Conservation (phyloP, 495 filamentous ascomycete species). For the Podospora didyma region DNA sequence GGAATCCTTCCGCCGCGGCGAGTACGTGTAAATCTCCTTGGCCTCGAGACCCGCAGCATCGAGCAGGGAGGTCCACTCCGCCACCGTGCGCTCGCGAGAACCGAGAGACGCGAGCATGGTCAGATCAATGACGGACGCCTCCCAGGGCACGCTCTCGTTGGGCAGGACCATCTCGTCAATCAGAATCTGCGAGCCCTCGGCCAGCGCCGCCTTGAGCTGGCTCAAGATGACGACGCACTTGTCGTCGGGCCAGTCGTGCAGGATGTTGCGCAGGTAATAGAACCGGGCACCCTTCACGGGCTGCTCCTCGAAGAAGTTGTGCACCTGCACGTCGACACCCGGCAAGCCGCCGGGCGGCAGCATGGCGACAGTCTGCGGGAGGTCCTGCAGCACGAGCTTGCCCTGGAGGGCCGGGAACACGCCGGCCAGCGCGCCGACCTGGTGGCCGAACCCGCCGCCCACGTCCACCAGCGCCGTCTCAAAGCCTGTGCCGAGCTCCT, state of each 20-base stretch:
- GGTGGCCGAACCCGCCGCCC: slow-evolving; percentile 49
- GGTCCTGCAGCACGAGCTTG: slow-evolving; percentile 51
- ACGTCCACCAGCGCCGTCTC: slow-evolving; percentile 45
- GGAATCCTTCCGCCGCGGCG: not conserved
- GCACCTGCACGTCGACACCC: slow-evolving; percentile 38
- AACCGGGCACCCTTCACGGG: slow-evolving; percentile 42
- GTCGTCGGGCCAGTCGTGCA: slow-evolving; percentile 45
- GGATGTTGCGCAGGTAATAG: slow-evolving; percentile 45
- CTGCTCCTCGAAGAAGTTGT: slow-evolving; percentile 52
- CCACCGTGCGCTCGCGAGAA: slow-evolving; percentile 36
- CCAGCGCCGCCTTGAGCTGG: slow-evolving; percentile 32
- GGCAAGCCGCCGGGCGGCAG: slow-evolving; percentile 6
- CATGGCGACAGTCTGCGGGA: not conserved
- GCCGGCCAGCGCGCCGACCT: slow-evolving; percentile 13
- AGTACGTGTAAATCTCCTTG: slow-evolving; percentile 21
- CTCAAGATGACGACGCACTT: slow-evolving; percentile 36
- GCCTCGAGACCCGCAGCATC: slow-evolving; percentile 30
- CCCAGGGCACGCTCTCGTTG: slow-evolving; percentile 18
- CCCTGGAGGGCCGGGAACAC: slow-evolving; percentile 21
- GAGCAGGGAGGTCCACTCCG: slow-evolving; percentile 36
- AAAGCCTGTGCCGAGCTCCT: not conserved
- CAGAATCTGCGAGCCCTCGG: slow-evolving; percentile 34
- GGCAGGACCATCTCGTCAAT: slow-evolving; percentile 45
- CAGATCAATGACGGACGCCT: slow-evolving; percentile 19
- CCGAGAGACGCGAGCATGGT: slow-evolving; percentile 36